Conservation (phyloP, 192 early-diverging fungal species). For the Obelidium mucronatum region DNA sequence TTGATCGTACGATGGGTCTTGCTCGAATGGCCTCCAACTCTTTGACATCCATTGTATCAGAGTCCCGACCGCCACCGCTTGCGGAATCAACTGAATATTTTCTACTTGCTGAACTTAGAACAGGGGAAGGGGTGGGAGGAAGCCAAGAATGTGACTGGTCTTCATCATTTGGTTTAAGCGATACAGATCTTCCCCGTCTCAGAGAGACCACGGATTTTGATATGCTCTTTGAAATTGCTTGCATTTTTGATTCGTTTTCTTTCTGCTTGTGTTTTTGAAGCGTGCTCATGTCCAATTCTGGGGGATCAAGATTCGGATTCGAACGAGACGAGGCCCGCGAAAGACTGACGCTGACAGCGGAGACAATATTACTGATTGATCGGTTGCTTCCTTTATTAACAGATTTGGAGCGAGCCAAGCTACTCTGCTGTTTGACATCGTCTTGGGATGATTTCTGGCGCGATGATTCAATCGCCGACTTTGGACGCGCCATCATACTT, state of each 20-base stretch:
- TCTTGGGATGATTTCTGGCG: not conserved
- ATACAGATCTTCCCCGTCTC: not conserved
- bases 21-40: not conserved
- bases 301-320: not conserved
- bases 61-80: not conserved
- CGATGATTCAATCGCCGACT: not conserved
- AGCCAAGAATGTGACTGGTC: not conserved
- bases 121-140: not conserved
- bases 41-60: not conserved
- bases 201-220: not conserved
- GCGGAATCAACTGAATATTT: too few species aligned
- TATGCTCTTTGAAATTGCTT: not conserved
- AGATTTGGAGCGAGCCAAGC: not conserved
- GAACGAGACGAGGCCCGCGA: not conserved
- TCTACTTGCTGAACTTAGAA: too few species aligned
- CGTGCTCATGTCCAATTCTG: not conserved
- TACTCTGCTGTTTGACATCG: too few species aligned
- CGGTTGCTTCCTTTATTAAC: not conserved
- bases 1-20: not conserved
- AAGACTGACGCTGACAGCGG: not conserved
- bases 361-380: too few species aligned
- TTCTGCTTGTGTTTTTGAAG: not conserved
- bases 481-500: constrained; percentile 13
- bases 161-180: not conserved
- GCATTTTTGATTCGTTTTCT: not conserved